Percentiles rank a stretch among this genome's conserved stretches.
Conservation (phyloP, 2,329 filamentous ascomycete species). For the Aureobasidium pullulans region DNA sequence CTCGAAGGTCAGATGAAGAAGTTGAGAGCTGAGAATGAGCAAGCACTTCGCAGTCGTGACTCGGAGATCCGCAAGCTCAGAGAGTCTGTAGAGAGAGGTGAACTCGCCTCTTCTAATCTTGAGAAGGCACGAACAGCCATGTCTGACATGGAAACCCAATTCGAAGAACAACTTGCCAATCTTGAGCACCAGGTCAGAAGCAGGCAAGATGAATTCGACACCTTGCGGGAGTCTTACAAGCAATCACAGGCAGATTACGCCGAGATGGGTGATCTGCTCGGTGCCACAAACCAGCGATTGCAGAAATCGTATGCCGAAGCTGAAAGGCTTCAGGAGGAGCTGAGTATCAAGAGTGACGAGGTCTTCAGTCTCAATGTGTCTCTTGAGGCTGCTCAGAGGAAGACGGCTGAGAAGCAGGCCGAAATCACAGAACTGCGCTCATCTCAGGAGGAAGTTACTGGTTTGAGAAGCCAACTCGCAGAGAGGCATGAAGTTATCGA, state of each 20-base stretch:
- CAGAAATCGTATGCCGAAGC: background rate
- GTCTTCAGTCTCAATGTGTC: background rate
- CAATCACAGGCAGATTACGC: background rate
- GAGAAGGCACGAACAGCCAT: background rate
- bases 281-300: background rate
- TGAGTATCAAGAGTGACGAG: background rate
- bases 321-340: background rate
- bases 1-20: conserved; percentile 9
- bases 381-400: background rate
- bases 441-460: background rate
- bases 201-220: background rate
- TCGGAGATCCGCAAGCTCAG: conserved; percentile 6
- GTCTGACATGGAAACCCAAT: conserved; percentile 1
- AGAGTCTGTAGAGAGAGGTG: conserved; percentile 6
- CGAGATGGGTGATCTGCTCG: conserved; percentile 1
- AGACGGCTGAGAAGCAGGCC: background rate
- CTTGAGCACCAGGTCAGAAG: background rate
- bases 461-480: background rate
- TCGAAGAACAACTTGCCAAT: background rate
- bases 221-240: background rate
- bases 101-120: background rate
- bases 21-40: conserved; percentile 3
- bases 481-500: background rate
- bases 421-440: conserved; percentile 1
- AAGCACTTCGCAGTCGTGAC: conserved; percentile 4